A percentile compares a stretch with the other conserved stretches of the same genome.
Evolutionary conservation across 106 monocot species (phyloP).

Genomic region (Ottelia alismoides): DNA sequence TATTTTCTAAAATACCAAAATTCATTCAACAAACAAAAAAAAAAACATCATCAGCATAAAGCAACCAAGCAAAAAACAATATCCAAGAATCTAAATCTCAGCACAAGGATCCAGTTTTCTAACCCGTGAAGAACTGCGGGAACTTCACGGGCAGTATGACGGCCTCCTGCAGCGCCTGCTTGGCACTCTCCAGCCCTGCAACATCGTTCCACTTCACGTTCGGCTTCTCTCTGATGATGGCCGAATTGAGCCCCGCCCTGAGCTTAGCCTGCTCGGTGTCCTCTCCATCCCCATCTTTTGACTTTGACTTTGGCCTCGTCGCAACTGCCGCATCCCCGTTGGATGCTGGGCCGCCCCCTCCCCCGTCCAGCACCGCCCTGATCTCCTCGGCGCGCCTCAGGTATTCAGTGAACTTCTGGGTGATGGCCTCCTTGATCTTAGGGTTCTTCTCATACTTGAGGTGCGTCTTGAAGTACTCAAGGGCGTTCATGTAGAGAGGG

Average conservation of each 20-base stretch:
- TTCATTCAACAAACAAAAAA: too few species aligned
- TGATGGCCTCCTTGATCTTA: constrained; percentile 81
- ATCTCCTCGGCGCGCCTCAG: constrained; percentile 82
- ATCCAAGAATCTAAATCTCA: background rate
- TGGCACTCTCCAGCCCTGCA: constrained; percentile 68
- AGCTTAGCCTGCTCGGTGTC: constrained; percentile 65
- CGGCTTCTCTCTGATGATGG: constrained; percentile 69
- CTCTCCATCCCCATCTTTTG: constrained; percentile 54
- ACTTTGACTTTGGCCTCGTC: constrained; percentile 48
- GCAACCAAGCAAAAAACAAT: background rate
- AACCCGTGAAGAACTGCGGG: constrained; percentile 75
- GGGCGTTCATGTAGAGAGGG: constrained; percentile 79
- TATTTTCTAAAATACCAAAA: too few species aligned
- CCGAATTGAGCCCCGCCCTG: constrained; percentile 55
- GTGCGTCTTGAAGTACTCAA: constrained; percentile 76
- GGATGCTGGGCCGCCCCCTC: constrained; percentile 38
- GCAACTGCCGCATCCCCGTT: constrained; percentile 64
- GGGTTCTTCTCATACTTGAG: constrained; percentile 44
- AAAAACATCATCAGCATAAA: too few species aligned
- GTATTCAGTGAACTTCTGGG: constrained; percentile 86
- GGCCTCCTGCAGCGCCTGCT: constrained; percentile 78
- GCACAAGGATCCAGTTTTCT: background rate
- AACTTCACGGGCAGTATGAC: constrained; percentile 77
- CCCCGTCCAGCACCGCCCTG: constrained; percentile 58
- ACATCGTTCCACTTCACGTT: constrained; percentile 79